A percentile compares a stretch with the other conserved stretches of the same genome.
These are phyloP conservation scores for Eremothecium gossypii DNA, from an alignment of 1,139 yeast genomes.

Conservation along the genomic window DNA sequence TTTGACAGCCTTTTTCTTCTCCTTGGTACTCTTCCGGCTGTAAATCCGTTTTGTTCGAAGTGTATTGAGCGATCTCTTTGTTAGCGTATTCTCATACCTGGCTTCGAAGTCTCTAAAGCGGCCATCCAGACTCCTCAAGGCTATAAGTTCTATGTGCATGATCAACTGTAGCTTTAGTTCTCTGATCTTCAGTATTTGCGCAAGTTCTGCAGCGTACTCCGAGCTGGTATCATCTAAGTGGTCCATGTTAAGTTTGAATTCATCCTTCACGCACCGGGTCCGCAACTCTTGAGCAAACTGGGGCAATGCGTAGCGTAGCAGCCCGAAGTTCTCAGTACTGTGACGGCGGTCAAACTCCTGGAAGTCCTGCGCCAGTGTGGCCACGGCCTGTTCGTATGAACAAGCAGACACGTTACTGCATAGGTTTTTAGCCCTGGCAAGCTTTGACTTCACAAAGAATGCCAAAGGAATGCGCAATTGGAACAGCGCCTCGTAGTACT, in stretches of 20 bases:
- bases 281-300: slow-evolving; percentile 5
- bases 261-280: neutral
- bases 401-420: slow-evolving; percentile 12
- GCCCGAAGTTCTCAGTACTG: slow-evolving; percentile 5
- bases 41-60: slow-evolving; percentile 21
- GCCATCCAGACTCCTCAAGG: slow-evolving; percentile 24
- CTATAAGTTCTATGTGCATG: slow-evolving; percentile 41
- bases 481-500: slow-evolving; percentile 24
- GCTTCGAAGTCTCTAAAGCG: slow-evolving; percentile 26
- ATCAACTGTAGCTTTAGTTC: slow-evolving; percentile 63
- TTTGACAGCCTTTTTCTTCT: neutral
- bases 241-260: neutral
- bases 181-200: slow-evolving; percentile 40
- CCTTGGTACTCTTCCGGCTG: slow-evolving; percentile 11
- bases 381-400: slow-evolving; percentile 13
- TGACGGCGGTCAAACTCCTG: slow-evolving; percentile 21
- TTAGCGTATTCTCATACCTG: slow-evolving; percentile 18
- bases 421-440: slow-evolving; percentile 21
- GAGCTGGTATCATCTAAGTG: neutral
- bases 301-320: slow-evolving; percentile 5
- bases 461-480: slow-evolving; percentile 22
- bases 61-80: slow-evolving; percentile 35
- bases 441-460: slow-evolving; percentile 27
- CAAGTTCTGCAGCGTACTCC: slow-evolving; percentile 10
- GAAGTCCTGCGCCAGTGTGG: slow-evolving; percentile 11